A percentile compares a stretch with the other conserved stretches of the same genome.
These are phyloP conservation scores for Mycosarcoma maydis DNA, from an alignment of 1,284 basidiomycete species.

Conservation along the genomic window DNA sequence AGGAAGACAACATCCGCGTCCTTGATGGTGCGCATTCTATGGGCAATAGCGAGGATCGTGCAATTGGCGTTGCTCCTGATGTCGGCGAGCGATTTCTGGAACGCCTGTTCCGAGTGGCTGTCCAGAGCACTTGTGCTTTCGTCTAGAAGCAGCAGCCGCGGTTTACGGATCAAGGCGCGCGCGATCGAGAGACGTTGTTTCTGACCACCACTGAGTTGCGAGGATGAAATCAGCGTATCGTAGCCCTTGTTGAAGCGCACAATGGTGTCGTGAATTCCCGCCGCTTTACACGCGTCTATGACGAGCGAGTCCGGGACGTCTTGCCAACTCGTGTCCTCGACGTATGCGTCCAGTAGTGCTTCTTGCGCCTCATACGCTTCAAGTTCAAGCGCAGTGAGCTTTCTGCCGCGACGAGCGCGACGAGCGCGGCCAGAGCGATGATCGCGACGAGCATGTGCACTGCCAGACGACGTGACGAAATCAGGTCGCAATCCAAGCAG, in stretches of 20 bases:
- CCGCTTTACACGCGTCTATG: slow-evolving; percentile 11
- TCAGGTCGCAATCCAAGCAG: slow-evolving; percentile 37
- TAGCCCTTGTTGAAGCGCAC: slow-evolving; percentile 88
- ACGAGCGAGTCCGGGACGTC: slow-evolving; percentile 15
- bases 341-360: slow-evolving; percentile 25
- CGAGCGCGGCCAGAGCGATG: no score
- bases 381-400: slow-evolving; percentile 29
- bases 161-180: slow-evolving; percentile 59
- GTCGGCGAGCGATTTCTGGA: slow-evolving; percentile 47
- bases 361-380: slow-evolving; percentile 58
- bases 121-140: slow-evolving; percentile 64
- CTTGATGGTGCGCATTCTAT: slow-evolving; percentile 59
- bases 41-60: slow-evolving; percentile 61
- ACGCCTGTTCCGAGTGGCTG: slow-evolving; percentile 55
- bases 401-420: no score
- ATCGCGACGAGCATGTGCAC: no score
- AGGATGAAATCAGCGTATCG: slow-evolving; percentile 71
- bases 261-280: slow-evolving; percentile 76
- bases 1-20: slow-evolving; percentile 61
- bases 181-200: slow-evolving; percentile 60
- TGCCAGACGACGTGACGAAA: no score
- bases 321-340: slow-evolving; percentile 19
- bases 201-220: slow-evolving; percentile 63
- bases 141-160: slow-evolving; percentile 55
- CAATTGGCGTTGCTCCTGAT: slow-evolving; percentile 51